These are phyloP conservation scores for Paramecium sonneborni DNA, from an alignment of 73 alveolate species.

Conservation along the genomic window DNA sequence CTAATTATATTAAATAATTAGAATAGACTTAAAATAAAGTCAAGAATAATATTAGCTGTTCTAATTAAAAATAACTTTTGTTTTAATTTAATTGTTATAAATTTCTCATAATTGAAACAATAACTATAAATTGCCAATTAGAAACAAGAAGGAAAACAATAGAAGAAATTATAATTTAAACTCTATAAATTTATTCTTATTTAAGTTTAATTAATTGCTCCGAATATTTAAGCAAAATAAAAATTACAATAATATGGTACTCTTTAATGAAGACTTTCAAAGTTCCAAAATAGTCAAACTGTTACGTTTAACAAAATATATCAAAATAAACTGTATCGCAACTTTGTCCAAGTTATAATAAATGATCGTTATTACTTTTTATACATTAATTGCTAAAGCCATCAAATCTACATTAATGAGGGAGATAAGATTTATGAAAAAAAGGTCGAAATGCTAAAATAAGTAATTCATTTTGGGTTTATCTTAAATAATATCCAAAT, in stretches of 20 bases:
- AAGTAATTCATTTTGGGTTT: background rate
- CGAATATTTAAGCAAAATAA: background rate
- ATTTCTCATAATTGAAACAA: background rate
- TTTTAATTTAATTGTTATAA: background rate
- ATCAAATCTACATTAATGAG: conserved; percentile 7
- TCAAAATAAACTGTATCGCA: background rate
- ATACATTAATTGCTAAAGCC: conserved; percentile 7
- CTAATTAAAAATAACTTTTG: background rate
- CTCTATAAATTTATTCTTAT: background rate
- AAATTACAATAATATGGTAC: background rate
- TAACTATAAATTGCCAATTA: background rate
- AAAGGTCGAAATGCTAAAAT: background rate
- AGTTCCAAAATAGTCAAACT: background rate
- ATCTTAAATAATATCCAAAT: background rate
- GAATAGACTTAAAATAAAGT: background rate
- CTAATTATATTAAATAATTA: background rate
- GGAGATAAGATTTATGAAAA: background rate
- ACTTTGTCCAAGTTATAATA: background rate
- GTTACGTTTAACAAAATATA: background rate
- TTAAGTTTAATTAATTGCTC: background rate
- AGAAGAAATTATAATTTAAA: background rate
- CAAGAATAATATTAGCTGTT: background rate
- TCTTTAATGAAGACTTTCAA: background rate
- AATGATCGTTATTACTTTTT: background rate
- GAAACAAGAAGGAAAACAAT: background rate